These are phyloP conservation scores for Mortierella sp. DNA, from an alignment of 371 early-diverging fungal species.

Conservation along the genomic window DNA sequence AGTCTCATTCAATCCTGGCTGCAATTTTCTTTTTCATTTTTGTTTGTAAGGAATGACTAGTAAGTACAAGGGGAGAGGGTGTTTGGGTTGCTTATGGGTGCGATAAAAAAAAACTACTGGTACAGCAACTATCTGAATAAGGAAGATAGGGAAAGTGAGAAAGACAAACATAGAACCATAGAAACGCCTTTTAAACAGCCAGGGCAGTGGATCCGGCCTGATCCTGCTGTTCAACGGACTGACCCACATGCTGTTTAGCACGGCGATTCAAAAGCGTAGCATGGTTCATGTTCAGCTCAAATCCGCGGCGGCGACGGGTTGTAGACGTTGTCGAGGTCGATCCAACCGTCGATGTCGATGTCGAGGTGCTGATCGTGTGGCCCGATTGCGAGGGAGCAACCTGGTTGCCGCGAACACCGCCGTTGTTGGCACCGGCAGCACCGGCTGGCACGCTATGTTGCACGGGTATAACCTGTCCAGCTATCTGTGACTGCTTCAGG, in stretches of 20 bases:
- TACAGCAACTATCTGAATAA: constrained; percentile 5
- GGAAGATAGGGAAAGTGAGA: not conserved
- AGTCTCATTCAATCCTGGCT: not conserved
- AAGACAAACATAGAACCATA: not conserved
- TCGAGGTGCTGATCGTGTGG: constrained; percentile 32
- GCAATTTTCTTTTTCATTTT: not conserved
- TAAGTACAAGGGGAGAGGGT: not conserved
- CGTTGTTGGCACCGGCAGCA: not conserved
- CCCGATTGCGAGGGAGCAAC: constrained; percentile 30
- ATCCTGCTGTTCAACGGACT: constrained; percentile 41
- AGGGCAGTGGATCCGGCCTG: constrained; percentile 20
- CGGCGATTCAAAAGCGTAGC: constrained; percentile 71
- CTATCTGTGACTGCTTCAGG: constrained; percentile 31
- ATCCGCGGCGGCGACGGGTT: constrained; percentile 59
- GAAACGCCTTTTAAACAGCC: constrained; percentile 19
- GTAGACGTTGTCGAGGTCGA: constrained; percentile 43
- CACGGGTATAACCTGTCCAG: constrained; percentile 43
- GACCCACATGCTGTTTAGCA: constrained; percentile 50
- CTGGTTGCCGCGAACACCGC: constrained; percentile 25
- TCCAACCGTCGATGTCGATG: constrained; percentile 38
- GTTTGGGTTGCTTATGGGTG: not conserved
- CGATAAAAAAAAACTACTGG: not conserved
- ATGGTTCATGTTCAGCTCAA: constrained; percentile 69
- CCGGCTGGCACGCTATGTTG: constrained; percentile 19
- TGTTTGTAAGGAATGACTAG: not conserved